Base-by-base conservation (phyloP, 2,329 filamentous ascomycete genomes). In the Pseudogymnoascus sp. region DNA sequence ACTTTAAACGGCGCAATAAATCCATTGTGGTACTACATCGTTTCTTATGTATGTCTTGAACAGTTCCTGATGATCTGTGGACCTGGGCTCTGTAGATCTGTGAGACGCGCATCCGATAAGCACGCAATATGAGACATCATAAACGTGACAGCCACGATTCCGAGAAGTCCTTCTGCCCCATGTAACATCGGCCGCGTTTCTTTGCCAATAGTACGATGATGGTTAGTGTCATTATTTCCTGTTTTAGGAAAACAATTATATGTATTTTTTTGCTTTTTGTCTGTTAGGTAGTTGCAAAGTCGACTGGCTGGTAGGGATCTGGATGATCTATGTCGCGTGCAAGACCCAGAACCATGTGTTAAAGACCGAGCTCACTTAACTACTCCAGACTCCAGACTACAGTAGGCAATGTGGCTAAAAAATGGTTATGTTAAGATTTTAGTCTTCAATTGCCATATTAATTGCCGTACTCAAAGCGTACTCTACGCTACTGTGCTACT, bases 91-190 rank as follows among this genome's bases (percentile, higher is more conserved):
- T 18, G 49, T 55, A 25, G 49, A 33, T 55, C 49, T 33, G 25
- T 33, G 49, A 33, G 28, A 33, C 28, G 9, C 18, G 25, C n/a
- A 55, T 33, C 28, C n/a, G 49, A 55, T 55, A 33, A 55, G 49
- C 25, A 55, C 49, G 49, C 49, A 55, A 55, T 55, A 55, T 55
- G 49, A 55, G 49, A 55, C 49, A 55, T 18, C 9, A 33, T 55
- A 33, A 55, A 55, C 49, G 49, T 55, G 49, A 55, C 49, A 55
- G n/a, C 49, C 49, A 55, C 25, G 49, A 3, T 55, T 9, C 49
- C 49, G 28, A 18, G 18, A 33, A 55, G n/a, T 21, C 28, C n/a
- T 31, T 33, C 25, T 33, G 25, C n/a, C 7, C 49, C 28, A 4
- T 33, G 49, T 8, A 55, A 33, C n/a, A 55, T 33, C 28, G 28